These are phyloP conservation scores for Phytopythium sindhum DNA, from an alignment of 352 stramenopile species.

Conservation along the genomic window DNA sequence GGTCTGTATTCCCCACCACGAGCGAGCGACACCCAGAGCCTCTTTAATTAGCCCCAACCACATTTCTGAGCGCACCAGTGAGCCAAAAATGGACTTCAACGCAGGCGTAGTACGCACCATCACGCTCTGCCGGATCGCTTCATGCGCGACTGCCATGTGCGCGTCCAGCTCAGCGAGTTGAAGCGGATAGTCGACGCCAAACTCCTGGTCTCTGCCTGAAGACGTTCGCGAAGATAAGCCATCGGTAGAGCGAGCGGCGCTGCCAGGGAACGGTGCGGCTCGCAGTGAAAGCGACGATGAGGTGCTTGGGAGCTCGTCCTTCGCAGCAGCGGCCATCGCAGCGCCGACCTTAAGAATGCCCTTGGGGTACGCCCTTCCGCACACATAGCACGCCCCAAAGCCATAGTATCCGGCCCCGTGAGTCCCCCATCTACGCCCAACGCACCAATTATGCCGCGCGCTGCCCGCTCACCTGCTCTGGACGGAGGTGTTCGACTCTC, in stretches of 20 bases:
- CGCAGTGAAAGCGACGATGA: background rate
- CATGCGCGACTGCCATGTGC: slow-evolving; percentile 31
- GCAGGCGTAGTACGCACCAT: slow-evolving; percentile 15
- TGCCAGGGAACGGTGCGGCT: background rate
- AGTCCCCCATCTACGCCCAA: background rate
- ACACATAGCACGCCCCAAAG: background rate
- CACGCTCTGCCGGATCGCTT: slow-evolving; percentile 27
- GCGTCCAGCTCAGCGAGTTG: slow-evolving; percentile 26
- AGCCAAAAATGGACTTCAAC: background rate
- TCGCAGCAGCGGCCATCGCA: background rate
- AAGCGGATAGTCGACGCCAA: background rate
- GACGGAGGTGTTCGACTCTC: background rate
- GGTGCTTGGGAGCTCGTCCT: background rate
- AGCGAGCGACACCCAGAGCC: background rate
- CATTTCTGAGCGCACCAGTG: background rate
- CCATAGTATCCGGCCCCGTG: background rate
- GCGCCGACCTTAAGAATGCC: background rate
- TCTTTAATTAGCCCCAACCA: background rate
- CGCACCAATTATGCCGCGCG: background rate
- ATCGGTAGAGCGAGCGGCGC: background rate
- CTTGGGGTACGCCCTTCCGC: background rate
- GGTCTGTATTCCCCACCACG: slow-evolving; percentile 12
- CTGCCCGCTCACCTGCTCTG: background rate
- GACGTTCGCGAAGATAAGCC: background rate
- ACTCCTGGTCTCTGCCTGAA: background rate